phyloP scores from a whole-genome alignment of 768 basidiomycete species.

The Naganishia antarctica region DNA sequence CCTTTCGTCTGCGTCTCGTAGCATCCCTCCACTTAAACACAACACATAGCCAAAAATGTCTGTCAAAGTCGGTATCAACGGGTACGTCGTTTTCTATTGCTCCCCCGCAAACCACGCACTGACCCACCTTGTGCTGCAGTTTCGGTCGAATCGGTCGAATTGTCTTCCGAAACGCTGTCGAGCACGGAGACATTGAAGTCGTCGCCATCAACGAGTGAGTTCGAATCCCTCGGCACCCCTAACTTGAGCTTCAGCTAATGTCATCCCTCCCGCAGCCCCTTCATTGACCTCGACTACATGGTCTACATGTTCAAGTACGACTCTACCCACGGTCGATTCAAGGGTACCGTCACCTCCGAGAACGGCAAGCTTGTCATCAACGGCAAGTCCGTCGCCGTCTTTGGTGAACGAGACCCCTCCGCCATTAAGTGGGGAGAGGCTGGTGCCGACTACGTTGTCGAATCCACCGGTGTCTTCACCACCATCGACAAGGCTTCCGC shows the following conservation, averaged over 20 bases:
- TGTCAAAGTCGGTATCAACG: slow-evolving; percentile 33
- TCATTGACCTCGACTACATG: slow-evolving; percentile 97
- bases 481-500: slow-evolving; percentile 84
- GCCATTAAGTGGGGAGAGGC: slow-evolving; percentile 74
- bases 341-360: slow-evolving; percentile 71
- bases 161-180: slow-evolving; percentile 88
- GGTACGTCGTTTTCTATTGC: slow-evolving; percentile 11
- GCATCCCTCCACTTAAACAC: background rate
- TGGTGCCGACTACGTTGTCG: slow-evolving; percentile 88
- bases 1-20: background rate
- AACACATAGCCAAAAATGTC: slow-evolving; percentile 24
- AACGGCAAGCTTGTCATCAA: slow-evolving; percentile 86
- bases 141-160: slow-evolving; percentile 97
- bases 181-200: slow-evolving; percentile 69
- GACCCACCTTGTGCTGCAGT: background rate
- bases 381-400: slow-evolving; percentile 64
- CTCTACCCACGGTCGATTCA: slow-evolving; percentile 58
- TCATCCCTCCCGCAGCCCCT: slow-evolving; percentile 59
- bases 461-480: slow-evolving; percentile 99
- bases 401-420: slow-evolving; percentile 78
- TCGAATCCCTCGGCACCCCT: slow-evolving; percentile 53
- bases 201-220: slow-evolving; percentile 77
- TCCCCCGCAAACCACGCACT: background rate
- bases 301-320: slow-evolving; percentile 78
- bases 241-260: slow-evolving; percentile 20